Conservation (phyloP, 345 rosid species). For the Sonneratia caseolaris region DNA sequence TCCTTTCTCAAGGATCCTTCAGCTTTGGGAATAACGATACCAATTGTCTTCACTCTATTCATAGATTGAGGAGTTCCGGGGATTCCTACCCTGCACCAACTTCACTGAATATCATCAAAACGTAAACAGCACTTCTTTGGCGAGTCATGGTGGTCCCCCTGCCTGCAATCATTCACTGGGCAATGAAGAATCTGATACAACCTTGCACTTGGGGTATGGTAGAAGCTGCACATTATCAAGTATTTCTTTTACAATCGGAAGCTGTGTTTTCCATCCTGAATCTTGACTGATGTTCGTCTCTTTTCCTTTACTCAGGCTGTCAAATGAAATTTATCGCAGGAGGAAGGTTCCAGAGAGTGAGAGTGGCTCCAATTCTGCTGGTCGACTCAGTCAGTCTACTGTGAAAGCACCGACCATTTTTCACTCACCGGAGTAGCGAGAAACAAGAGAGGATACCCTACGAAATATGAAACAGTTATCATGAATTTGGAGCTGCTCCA, state of each 20-base stretch:
- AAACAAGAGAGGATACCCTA: background rate
- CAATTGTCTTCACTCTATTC: background rate
- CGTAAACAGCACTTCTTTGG: conserved; percentile 29
- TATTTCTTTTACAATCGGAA: background rate
- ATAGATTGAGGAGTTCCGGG: conserved; percentile 75
- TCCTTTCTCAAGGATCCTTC: background rate
- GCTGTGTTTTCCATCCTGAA: background rate
- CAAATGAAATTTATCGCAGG: conserved; percentile 40
- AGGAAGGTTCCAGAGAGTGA: conserved; percentile 42
- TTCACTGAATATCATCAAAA: conserved; percentile 43
- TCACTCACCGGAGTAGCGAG: background rate
- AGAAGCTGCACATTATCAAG: background rate
- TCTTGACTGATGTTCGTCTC: background rate
- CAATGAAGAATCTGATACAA: conserved; percentile 71
- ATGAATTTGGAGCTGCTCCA: background rate
- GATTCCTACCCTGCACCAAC: conserved; percentile 45
- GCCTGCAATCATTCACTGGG: conserved; percentile 29
- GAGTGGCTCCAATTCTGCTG: conserved; percentile 37
- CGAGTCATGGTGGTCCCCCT: conserved; percentile 24
- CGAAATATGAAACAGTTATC: background rate
- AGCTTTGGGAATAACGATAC: background rate
- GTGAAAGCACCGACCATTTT: conserved; percentile 13
- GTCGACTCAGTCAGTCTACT: conserved; percentile 15
- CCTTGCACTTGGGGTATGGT: conserved; percentile 68
- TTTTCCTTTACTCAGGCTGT: conserved; percentile 35